Evolutionary conservation across 768 basidiomycete genomes (phyloP), one percentile per base, ranked within the genome.

Genomic region (Tricholoma terreum): DNA sequence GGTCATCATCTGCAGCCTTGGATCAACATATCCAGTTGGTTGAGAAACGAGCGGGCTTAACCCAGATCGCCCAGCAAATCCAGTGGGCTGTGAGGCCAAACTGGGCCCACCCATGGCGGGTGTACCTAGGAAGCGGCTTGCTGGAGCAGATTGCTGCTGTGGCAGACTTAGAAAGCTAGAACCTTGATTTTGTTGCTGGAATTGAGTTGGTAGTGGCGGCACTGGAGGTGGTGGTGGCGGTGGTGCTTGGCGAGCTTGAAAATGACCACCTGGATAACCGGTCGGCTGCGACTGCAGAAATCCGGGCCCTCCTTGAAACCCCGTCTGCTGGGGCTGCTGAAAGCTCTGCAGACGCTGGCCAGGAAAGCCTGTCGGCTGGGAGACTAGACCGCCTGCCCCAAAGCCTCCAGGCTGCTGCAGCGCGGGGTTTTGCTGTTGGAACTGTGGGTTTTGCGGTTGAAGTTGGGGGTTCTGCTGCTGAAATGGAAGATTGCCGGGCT

Each of bases 1-100:
- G n/a, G 86, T 86, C 90, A 97, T 92, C 83, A 94, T 86, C 69
- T 84, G 84, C 50, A 95, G 75, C 17, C 92, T 77, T 1, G 93
- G 94, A 73, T 96, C 90, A 54, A 89, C 75, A 64, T 82, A 91
- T 19, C 92, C 92, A 6, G 92, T 94, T 54, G 79, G 73, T 65
- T 94, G 92, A 14, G 90, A 81, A 1, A 87, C 75, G 51, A 93
- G 80, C 6, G 80, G 78, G 31, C 65, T 71, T 50, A 54, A 58
- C 7, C 66, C 58, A 43, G 75, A 64, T 50, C 67, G 72, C 24
- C 79, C 79, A 12, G 72, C 75, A 63, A 84, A 90, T 1, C 89
- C 86, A 4, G 85, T 86, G 12, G 73, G 74, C 65, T 87, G 87
- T 21, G 84, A 70, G 6, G 71, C 57, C 50, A 85, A 71, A 22